phyloP scores from a whole-genome alignment of 345 rosid species.

The Acer negundo region DNA sequence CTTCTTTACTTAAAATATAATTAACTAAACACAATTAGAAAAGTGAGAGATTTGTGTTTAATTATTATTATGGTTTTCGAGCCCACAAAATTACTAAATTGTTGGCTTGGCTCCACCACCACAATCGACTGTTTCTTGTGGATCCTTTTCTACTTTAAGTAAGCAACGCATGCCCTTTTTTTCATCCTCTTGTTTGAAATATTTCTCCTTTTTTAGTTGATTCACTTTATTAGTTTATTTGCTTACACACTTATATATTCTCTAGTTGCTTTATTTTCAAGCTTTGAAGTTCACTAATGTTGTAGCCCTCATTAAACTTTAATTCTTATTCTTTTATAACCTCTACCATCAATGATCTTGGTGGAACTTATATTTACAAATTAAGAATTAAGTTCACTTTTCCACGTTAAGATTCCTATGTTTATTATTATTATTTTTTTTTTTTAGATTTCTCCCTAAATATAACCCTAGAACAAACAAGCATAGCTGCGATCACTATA shows the following conservation, averaged over 20 bases:
- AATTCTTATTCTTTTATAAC: no score
- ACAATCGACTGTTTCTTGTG: conserved; percentile 16
- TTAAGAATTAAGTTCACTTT: no score
- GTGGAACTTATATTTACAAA: no score
- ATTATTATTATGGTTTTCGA: conserved; percentile 1
- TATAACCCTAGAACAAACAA: neutral
- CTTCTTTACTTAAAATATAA: neutral
- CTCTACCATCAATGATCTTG: no score
- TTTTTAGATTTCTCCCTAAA: no score
- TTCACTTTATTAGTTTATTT: no score
- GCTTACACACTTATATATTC: no score
- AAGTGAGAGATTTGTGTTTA: neutral
- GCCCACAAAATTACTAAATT: neutral
- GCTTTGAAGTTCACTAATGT: no score
- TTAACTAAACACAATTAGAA: neutral
- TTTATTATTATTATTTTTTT: no score
- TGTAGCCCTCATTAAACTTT: no score
- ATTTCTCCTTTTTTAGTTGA: neutral
- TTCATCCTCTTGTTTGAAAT: conserved; percentile 5
- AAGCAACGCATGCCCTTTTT: neutral
- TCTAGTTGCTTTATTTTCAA: no score
- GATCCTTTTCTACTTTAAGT: conserved; percentile 10
- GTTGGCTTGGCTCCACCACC: conserved; percentile 31
- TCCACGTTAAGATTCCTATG: no score
- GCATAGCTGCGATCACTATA: neutral